Percentiles rank a stretch among this genome's conserved stretches.
Conservation (phyloP, 768 basidiomycete species). For the Pholiota molesta region DNA sequence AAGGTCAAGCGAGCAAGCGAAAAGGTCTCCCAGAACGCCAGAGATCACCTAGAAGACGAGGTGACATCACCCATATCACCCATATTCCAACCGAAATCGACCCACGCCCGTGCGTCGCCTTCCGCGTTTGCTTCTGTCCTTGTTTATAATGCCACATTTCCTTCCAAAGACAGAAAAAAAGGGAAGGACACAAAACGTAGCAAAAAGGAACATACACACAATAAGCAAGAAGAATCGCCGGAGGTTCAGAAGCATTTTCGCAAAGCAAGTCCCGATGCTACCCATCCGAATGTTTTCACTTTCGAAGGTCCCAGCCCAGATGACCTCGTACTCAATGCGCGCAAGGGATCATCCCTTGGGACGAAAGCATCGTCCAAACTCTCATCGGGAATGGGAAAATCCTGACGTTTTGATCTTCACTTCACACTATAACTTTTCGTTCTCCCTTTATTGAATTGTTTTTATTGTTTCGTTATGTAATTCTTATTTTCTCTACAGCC, state of each 20-base stretch:
- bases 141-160: constrained; percentile 51
- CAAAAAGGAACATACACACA: constrained; percentile 23
- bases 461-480: constrained; percentile 36
- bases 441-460: constrained; percentile 19
- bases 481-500: constrained; percentile 56
- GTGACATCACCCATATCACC: constrained; percentile 45
- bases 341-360: constrained; percentile 60
- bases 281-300: constrained; percentile 45
- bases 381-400: constrained; percentile 4
- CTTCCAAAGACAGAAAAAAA: constrained; percentile 36
- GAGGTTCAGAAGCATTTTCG: background rate
- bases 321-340: constrained; percentile 81
- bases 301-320: constrained; percentile 92
- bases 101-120: constrained; percentile 70
- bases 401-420: constrained; percentile 23
- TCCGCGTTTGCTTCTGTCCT: constrained; percentile 79
- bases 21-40: constrained; percentile 24
- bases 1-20: constrained; percentile 67
- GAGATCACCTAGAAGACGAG: constrained; percentile 37
- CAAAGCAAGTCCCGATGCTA: background rate
- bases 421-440: constrained; percentile 21
- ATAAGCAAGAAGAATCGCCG: background rate
- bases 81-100: constrained; percentile 58
- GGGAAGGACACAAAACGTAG: constrained; percentile 31
- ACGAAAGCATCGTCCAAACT: constrained; percentile 25